Conservation (phyloP, 306 rosid genomes). For the Mimosa pudica region DNA sequence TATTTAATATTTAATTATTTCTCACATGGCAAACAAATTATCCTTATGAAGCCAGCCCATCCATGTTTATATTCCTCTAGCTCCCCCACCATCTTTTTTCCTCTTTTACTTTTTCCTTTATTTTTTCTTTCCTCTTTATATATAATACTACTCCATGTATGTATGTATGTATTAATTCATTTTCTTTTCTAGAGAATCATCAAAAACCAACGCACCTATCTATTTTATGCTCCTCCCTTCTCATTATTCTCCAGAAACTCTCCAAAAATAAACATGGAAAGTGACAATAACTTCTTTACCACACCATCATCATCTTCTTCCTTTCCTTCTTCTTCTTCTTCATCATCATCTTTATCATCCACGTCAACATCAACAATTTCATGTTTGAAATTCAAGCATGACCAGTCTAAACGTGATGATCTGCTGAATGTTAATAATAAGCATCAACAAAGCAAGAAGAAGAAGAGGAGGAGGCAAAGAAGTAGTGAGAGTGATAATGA, state of each 20-base stretch:
- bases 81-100: conserved; percentile 23
- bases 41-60: conserved; percentile 57
- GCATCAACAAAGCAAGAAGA: conserved; percentile 39
- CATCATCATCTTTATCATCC: conserved; percentile 28
- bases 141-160: background rate
- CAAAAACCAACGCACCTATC: conserved; percentile 37
- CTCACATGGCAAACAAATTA: conserved; percentile 72
- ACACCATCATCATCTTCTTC: conserved; percentile 21
- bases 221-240: conserved; percentile 40
- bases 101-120: conserved; percentile 15
- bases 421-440: conserved; percentile 26
- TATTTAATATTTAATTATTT: conserved; percentile 36
- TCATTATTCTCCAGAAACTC: conserved; percentile 28
- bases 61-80: conserved; percentile 34
- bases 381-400: conserved; percentile 25
- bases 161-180: conserved; percentile 25
- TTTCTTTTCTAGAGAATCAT: conserved; percentile 30
- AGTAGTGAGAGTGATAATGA: conserved; percentile 19
- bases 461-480: conserved; percentile 51
- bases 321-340: conserved; percentile 18
- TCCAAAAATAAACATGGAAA: conserved; percentile 55
- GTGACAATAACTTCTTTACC: conserved; percentile 21
- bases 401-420: conserved; percentile 2
- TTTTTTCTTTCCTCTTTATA: background rate
- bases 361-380: conserved; percentile 15